These are phyloP conservation scores for Dactylellina haptotyla DNA, from an alignment of 2,329 filamentous ascomycete genomes.

Conservation along the genomic window DNA sequence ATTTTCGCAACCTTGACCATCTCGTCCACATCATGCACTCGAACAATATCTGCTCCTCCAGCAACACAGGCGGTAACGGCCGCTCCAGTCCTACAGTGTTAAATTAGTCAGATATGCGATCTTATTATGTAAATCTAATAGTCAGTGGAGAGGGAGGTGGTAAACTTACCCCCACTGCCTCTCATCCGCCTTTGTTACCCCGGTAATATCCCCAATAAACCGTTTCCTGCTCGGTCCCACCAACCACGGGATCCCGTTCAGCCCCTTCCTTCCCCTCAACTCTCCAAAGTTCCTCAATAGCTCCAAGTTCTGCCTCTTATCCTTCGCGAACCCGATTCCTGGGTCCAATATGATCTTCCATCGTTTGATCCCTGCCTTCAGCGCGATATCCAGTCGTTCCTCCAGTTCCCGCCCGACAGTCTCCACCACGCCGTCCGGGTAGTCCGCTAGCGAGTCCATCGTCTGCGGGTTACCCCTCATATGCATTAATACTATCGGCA, in stretches of 20 bases:
- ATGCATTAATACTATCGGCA: constrained; percentile 87
- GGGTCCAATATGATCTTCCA: constrained; percentile 97
- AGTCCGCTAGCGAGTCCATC: constrained; percentile 77
- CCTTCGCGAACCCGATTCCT: constrained; percentile 93
- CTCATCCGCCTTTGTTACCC: constrained; percentile 74
- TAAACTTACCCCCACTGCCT: constrained; percentile 73
- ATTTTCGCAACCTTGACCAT: constrained; percentile 87
- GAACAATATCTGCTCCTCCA: constrained; percentile 88
- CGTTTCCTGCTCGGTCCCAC: constrained; percentile 88
- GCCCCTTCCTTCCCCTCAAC: constrained; percentile 72
- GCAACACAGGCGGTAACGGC: constrained; percentile 85
- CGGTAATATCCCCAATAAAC: constrained; percentile 86
- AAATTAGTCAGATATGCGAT: not conserved
- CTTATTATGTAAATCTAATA: not conserved
- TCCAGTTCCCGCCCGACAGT: constrained; percentile 74
- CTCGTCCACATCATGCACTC: constrained; percentile 88
- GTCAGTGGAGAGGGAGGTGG: not conserved
- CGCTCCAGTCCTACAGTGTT: constrained; percentile 72
- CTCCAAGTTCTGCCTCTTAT: constrained; percentile 79
- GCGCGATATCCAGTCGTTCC: constrained; percentile 75
- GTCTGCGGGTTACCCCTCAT: constrained; percentile 88
- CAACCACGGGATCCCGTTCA: constrained; percentile 83
- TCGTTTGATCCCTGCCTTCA: constrained; percentile 81
- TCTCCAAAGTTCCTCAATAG: constrained; percentile 75
- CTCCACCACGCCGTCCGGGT: constrained; percentile 73